Conservation (phyloP, 1,284 basidiomycete species). For the Austroboletus niveus region DNA sequence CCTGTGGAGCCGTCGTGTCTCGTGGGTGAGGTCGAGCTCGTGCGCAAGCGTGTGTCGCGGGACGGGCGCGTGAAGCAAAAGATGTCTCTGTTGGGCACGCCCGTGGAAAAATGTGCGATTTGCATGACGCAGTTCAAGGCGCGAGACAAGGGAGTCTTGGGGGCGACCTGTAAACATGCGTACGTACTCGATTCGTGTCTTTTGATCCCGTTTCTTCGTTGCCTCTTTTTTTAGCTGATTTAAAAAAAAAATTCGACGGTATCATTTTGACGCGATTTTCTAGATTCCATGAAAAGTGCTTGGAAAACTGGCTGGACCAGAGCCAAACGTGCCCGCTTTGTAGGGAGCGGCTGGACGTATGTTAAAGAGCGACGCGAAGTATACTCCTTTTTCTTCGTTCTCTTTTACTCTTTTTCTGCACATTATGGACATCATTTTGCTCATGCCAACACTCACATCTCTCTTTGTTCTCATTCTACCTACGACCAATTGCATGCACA, state of each 20-base stretch:
- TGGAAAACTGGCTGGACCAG: conserved; percentile 50
- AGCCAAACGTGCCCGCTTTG: conserved; percentile 58
- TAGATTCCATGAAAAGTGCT: conserved; percentile 58
- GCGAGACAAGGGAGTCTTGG: conserved; percentile 54
- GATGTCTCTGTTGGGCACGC: conserved; percentile 64
- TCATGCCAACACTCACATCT: conserved; percentile 16
- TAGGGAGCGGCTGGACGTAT: conserved; percentile 36
- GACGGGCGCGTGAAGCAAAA: conserved; percentile 80
- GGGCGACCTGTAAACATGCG: conserved; percentile 69
- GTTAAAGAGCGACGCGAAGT: conserved; percentile 10
- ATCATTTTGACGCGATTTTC: not conserved
- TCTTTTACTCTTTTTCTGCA: not conserved
- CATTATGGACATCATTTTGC: conserved; percentile 13
- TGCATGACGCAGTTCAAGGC: conserved; percentile 77
- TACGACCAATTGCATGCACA: conserved; percentile 8
- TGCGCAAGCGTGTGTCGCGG: conserved; percentile 61
- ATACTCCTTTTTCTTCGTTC: not conserved
- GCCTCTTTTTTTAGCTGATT: not conserved
- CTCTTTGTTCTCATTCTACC: conserved; percentile 2
- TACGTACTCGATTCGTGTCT: conserved; percentile 34
- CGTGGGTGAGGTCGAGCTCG: conserved; percentile 61
- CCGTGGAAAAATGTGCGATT: conserved; percentile 78
- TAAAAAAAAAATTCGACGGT: not conserved
- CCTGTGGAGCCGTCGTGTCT: conserved; percentile 36
- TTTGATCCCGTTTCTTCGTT: not conserved